Conservation (phyloP, 352 stramenopile genomes). For the Globisporangium camurandrum region DNA sequence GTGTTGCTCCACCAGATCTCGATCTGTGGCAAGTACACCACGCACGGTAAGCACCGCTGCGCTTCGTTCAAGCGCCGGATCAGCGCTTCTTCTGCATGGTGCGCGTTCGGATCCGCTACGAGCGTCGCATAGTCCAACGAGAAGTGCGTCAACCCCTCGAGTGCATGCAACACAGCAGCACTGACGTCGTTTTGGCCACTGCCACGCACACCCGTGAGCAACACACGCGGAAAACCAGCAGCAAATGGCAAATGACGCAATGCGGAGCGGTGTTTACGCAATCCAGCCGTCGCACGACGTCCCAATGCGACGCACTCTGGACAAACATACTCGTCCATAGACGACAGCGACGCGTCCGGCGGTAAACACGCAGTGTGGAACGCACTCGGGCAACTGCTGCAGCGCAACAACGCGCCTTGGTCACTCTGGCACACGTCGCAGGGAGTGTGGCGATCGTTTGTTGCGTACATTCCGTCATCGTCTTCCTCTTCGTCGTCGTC, state of each 20-base stretch:
- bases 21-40: conserved; percentile 71
- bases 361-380: conserved; percentile 56
- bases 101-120: conserved; percentile 56
- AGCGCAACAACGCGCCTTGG: conserved; percentile 47
- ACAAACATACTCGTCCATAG: conserved; percentile 37
- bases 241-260: conserved; percentile 33
- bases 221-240: conserved; percentile 57
- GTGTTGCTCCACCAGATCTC: conserved; percentile 76
- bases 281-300: conserved; percentile 14
- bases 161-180: conserved; percentile 48
- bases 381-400: conserved; percentile 47
- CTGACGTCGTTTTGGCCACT: conserved; percentile 77
- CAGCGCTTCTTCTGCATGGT: conserved; percentile 70
- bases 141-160: conserved; percentile 74
- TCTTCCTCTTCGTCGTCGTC: conserved; percentile 31
- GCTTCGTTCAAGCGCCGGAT: conserved; percentile 63
- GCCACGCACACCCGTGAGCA: conserved; percentile 45
- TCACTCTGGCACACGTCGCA: conserved; percentile 68
- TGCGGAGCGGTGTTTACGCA: too few species aligned
- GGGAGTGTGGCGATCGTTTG: conserved; percentile 47
- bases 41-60: conserved; percentile 67
- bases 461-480: conserved; percentile 66
- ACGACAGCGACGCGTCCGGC: conserved; percentile 16
- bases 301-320: conserved; percentile 28
- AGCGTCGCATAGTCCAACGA: conserved; percentile 77